Conservation (phyloP, 164 flowering plant genomes). For the Echeveria elegans region DNA sequence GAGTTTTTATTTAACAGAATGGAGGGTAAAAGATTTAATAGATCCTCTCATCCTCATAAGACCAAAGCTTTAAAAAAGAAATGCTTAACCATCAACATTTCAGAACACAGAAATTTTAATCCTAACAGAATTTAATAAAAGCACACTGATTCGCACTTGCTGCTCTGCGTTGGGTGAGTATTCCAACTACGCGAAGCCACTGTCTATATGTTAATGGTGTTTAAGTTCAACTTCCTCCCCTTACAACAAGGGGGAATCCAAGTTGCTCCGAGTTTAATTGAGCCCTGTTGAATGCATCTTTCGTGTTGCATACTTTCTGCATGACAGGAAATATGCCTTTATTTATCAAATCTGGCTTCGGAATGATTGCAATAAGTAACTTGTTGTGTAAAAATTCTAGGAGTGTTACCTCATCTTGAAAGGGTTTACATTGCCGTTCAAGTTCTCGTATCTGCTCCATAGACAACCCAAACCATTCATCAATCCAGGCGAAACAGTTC, state of each 20-base stretch:
- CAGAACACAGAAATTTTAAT: too few relatives aligned
- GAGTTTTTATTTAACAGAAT: too few relatives aligned
- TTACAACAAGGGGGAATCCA: constrained; percentile 6
- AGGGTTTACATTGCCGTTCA: constrained; percentile 32
- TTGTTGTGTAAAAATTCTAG: not conserved
- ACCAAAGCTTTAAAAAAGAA: too few relatives aligned
- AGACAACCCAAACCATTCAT: constrained; percentile 66
- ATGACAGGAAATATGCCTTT: not conserved
- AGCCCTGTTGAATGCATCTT: constrained; percentile 11
- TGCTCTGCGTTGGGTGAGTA: too few relatives aligned
- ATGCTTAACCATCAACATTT: too few relatives aligned
- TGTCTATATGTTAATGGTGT: too few relatives aligned
- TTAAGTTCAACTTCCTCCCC: not conserved
- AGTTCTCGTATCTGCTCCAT: constrained; percentile 40
- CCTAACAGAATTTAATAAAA: too few relatives aligned
- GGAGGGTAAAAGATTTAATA: too few relatives aligned
- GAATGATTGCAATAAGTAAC: not conserved
- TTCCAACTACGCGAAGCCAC: too few relatives aligned
- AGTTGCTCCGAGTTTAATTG: constrained; percentile 11
- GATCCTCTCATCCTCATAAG: too few relatives aligned
- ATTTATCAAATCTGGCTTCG: not conserved
- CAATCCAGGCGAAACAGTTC: constrained; percentile 65
- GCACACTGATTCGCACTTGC: too few relatives aligned
- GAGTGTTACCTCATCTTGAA: constrained; percentile 34
- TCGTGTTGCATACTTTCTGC: constrained; percentile 14